These are phyloP conservation scores for Thozetella sp. DNA, from an alignment of 495 filamentous ascomycete species.

Conservation along the genomic window DNA sequence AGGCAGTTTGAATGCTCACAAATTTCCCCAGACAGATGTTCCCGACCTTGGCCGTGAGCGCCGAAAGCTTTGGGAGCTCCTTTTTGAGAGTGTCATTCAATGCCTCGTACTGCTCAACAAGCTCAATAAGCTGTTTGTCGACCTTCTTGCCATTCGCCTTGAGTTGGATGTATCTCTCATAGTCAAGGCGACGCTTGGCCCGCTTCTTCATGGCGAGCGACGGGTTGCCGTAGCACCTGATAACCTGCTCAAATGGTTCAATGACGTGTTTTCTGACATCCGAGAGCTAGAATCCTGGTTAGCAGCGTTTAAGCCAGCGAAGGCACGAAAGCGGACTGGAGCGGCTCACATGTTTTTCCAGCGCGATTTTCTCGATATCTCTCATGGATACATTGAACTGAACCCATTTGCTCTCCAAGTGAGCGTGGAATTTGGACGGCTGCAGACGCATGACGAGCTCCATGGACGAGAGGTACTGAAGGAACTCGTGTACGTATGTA, in stretches of 20 bases:
- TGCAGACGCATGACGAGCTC: conserved; percentile 62
- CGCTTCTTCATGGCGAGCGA: conserved; percentile 88
- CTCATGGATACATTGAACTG: conserved; percentile 78
- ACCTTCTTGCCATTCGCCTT: conserved; percentile 75
- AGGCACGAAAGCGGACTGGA: neutral
- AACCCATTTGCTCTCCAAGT: conserved; percentile 90
- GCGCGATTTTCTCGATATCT: conserved; percentile 74
- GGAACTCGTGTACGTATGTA: conserved; percentile 71
- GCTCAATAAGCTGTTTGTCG: conserved; percentile 78
- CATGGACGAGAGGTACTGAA: conserved; percentile 69
- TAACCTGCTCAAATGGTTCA: conserved; percentile 80
- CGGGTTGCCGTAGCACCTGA: conserved; percentile 79
- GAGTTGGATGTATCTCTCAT: conserved; percentile 61
- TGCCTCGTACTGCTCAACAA: conserved; percentile 83
- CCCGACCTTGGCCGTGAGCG: conserved; percentile 74
- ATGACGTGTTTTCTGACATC: conserved; percentile 81
- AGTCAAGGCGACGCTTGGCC: conserved; percentile 85
- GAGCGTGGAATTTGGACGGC: conserved; percentile 63
- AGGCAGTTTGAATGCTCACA: conserved; percentile 76
- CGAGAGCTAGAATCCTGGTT: conserved; percentile 55
- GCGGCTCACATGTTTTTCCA: conserved; percentile 82
- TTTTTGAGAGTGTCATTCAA: conserved; percentile 91
- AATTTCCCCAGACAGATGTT: conserved; percentile 80
- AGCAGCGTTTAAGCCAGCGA: neutral
- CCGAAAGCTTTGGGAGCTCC: conserved; percentile 85